phyloP scores from a whole-genome alignment of 371 early-diverging fungal genomes.

The Mucor lusitanicus region DNA sequence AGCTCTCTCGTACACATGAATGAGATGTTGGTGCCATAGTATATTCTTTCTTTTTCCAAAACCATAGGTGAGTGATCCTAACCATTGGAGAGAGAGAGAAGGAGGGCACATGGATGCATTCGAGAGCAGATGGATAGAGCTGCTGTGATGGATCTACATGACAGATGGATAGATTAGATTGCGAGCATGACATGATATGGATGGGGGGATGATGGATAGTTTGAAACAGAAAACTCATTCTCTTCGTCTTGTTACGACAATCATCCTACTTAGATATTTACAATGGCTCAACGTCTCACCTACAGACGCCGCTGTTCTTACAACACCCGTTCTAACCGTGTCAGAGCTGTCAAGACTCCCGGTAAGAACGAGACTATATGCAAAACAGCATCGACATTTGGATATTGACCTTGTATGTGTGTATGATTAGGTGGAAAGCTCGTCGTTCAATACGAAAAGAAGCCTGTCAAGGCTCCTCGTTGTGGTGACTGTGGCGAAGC shows the following conservation, averaged over 20 bases:
- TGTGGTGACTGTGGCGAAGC: conserved; percentile 97
- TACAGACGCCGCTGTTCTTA: conserved; percentile 98
- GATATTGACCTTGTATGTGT: background rate
- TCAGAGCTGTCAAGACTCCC: conserved; percentile 95
- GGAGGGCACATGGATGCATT: background rate
- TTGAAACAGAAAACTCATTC: background rate
- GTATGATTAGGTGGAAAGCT: conserved; percentile 80
- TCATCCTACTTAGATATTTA: conserved; percentile 15
- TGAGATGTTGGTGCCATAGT: background rate
- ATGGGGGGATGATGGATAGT: background rate
- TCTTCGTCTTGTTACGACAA: background rate
- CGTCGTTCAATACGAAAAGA: conserved; percentile 89
- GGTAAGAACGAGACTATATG: conserved; percentile 47
- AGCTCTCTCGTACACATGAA: conserved; percentile 11
- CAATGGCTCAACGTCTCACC: conserved; percentile 91
- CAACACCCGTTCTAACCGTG: conserved; percentile 99
- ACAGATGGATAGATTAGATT: background rate
- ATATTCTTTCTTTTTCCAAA: conserved; percentile 31
- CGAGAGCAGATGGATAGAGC: conserved; percentile 6
- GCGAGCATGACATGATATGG: background rate
- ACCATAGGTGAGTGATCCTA: conserved; percentile 28
- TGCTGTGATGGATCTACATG: background rate
- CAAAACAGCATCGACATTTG: background rate
- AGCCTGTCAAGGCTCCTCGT: conserved; percentile 90
- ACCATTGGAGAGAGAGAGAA: background rate